Evolutionary conservation across 768 basidiomycete genomes (phyloP).

Genomic region (Rhizopogon vesiculosus): DNA sequence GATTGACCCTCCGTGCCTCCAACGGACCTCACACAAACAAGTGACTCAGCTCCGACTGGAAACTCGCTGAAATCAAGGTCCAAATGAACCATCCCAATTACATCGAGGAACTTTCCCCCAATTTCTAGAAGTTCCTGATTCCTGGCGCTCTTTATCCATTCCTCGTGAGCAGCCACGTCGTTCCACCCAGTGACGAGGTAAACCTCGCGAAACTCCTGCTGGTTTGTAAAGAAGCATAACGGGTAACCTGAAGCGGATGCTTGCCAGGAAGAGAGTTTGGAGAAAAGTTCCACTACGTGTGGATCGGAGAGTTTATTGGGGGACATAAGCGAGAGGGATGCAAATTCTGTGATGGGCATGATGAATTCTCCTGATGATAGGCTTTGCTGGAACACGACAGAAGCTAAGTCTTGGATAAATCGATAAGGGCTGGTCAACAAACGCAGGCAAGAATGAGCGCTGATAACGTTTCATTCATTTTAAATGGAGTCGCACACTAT

Average conservation of each 20-base stretch:
- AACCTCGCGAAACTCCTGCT: slow-evolving; percentile 16
- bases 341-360: slow-evolving; percentile 44
- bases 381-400: not conserved
- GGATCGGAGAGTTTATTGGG: slow-evolving; percentile 26
- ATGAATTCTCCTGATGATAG: not conserved
- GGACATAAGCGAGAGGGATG: slow-evolving; percentile 29
- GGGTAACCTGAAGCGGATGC: slow-evolving; percentile 37
- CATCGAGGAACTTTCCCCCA: slow-evolving; percentile 25
- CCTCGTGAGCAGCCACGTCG: slow-evolving; percentile 33
- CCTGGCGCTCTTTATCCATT: slow-evolving; percentile 36
- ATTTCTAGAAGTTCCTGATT: slow-evolving; percentile 34
- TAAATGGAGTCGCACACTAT: too few relatives aligned
- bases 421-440: too few relatives aligned
- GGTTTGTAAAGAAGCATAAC: slow-evolving; percentile 32
- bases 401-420: not conserved
- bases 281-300: slow-evolving; percentile 25
- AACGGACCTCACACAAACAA: slow-evolving; percentile 8
- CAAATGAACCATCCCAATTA: slow-evolving; percentile 34
- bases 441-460: too few relatives aligned
- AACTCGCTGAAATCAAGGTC: slow-evolving; percentile 33
- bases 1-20: not conserved
- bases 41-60: slow-evolving; percentile 4
- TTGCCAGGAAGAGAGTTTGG: slow-evolving; percentile 29
- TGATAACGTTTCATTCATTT: too few relatives aligned
- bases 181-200: slow-evolving; percentile 44